phyloP scores from a whole-genome alignment of 1,284 basidiomycete genomes.

The Melampsora larici-populina region DNA sequence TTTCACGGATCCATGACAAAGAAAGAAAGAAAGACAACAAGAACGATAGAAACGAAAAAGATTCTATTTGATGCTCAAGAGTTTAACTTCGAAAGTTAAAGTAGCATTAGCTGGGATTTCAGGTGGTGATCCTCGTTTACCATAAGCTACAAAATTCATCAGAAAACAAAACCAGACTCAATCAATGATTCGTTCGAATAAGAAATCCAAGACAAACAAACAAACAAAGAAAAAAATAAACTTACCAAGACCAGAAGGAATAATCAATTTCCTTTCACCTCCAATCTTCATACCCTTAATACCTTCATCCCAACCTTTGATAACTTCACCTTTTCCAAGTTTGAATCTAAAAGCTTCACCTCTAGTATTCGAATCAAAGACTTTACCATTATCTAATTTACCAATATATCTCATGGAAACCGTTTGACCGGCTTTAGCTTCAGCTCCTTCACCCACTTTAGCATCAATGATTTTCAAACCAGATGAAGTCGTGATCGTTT shows the following conservation, averaged over 20 bases:
- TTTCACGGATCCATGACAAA: too few relatives aligned
- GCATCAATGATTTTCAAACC: conserved; percentile 37
- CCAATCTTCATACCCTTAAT: conserved; percentile 42
- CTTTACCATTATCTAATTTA: conserved; percentile 36
- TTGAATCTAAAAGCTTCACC: conserved; percentile 33
- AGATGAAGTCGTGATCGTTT: conserved; percentile 10
- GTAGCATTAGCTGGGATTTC: conserved; percentile 40
- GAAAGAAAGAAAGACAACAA: too few relatives aligned
- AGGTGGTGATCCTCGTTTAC: conserved; percentile 38
- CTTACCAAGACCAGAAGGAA: conserved; percentile 32
- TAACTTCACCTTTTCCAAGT: conserved; percentile 38
- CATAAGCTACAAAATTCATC: conserved; percentile 42
- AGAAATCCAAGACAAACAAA: not conserved
- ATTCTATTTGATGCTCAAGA: conserved; percentile 30
- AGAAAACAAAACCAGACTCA: not conserved
- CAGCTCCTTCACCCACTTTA: conserved; percentile 21
- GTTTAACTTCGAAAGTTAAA: conserved; percentile 41
- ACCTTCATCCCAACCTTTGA: conserved; percentile 43
- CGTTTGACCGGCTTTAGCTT: conserved; percentile 31
- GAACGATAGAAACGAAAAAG: too few relatives aligned
- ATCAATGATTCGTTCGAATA: not conserved
- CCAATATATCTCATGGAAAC: conserved; percentile 42
- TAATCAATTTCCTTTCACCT: conserved; percentile 30
- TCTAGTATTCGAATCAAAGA: conserved; percentile 37
- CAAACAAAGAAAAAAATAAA: not conserved